These are phyloP conservation scores for Corynespora cassiicola DNA, from an alignment of 2,329 filamentous ascomycete genomes.

Conservation along the genomic window DNA sequence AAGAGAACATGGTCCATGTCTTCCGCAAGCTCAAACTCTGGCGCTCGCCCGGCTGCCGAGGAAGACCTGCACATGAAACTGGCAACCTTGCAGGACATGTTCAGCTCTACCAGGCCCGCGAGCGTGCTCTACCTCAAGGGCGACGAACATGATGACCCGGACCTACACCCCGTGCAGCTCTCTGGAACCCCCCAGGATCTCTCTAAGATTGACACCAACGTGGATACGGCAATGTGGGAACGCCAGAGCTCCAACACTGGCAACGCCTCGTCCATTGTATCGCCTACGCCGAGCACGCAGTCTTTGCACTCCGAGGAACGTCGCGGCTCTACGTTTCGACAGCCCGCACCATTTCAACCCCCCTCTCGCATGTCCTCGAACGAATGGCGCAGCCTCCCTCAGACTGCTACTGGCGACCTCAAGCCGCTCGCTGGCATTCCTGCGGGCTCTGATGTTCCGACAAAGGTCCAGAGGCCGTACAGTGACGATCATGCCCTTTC, in stretches of 20 bases:
- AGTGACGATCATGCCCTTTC: constrained; percentile 71
- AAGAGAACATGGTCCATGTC: constrained; percentile 96
- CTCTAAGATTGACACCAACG: constrained; percentile 55
- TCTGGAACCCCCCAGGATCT: constrained; percentile 71
- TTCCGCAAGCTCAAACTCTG: constrained; percentile 61
- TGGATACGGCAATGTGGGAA: constrained; percentile 55
- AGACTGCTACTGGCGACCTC: constrained; percentile 59
- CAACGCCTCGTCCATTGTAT: constrained; percentile 63
- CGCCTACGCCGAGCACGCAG: constrained; percentile 56
- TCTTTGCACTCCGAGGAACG: constrained; percentile 51
- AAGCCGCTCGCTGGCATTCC: constrained; percentile 50
- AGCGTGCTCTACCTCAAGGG: constrained; percentile 81
- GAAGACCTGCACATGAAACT: constrained; percentile 83
- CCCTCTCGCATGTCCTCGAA: constrained; percentile 54
- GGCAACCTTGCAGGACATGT: constrained; percentile 84
- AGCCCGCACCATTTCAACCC: constrained; percentile 50
- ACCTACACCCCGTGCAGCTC: constrained; percentile 77
- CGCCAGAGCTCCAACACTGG: constrained; percentile 59
- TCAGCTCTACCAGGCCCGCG: constrained; percentile 79
- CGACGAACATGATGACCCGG: constrained; percentile 79
- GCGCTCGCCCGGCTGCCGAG: constrained; percentile 53
- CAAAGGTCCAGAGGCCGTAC: constrained; percentile 62
- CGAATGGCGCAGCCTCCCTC: constrained; percentile 66
- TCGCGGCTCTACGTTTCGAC: constrained; percentile 52
- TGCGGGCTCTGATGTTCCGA: constrained; percentile 57